Evolutionary conservation across 495 filamentous ascomycete genomes (phyloP).

Genomic region (Hypomontagnella submonticulosa): DNA sequence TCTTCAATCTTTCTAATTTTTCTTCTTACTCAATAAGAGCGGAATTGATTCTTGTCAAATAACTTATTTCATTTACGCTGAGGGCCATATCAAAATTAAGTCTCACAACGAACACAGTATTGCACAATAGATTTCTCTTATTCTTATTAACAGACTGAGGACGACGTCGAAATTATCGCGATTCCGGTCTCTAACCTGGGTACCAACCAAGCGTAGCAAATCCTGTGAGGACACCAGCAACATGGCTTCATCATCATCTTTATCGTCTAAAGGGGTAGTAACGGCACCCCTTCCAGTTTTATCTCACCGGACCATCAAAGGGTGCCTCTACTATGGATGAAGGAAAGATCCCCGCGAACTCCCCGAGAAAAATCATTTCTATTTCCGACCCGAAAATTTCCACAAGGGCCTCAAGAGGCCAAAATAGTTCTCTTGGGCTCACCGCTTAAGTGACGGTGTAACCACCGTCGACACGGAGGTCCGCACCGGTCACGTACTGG

Average conservation of each 20-base stretch:
- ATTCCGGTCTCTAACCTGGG: neutral
- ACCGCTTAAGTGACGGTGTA: constrained; percentile 80
- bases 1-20: too few relatives aligned
- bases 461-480: constrained; percentile 89
- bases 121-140: neutral
- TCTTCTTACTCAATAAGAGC: too few relatives aligned
- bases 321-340: constrained; percentile 28
- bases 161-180: too few relatives aligned
- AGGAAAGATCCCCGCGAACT: constrained; percentile 19
- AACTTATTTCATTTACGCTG: too few relatives aligned
- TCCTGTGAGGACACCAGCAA: constrained; percentile 17
- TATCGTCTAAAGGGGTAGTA: neutral
- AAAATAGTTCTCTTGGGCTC: neutral
- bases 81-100: too few relatives aligned
- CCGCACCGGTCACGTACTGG: constrained; percentile 87
- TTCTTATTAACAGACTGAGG: constrained; percentile 5
- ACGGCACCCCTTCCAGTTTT: neutral
- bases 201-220: neutral
- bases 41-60: too few relatives aligned
- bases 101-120: neutral
- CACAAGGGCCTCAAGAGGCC: neutral
- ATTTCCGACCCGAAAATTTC: constrained; percentile 18
- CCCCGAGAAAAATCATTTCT: constrained; percentile 18
- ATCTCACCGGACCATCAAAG: constrained; percentile 9
- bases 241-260: neutral